Evolutionary conservation across 1,284 basidiomycete species (phyloP).

Genomic region (Ceratobasidium sp.): DNA sequence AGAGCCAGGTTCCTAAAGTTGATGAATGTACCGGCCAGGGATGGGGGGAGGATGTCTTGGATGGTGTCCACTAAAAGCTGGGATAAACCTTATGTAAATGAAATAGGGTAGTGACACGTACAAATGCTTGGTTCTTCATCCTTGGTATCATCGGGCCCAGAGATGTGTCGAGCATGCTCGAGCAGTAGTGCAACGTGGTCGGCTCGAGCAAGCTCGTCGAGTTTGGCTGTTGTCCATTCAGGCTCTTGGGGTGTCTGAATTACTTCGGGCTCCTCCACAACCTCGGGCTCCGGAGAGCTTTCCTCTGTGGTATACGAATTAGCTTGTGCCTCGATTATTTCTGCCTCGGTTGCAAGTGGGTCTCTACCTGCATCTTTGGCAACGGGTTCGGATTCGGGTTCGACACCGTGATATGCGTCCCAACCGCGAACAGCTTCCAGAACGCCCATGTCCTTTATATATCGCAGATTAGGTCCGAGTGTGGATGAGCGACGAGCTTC

Average conservation of each 20-base stretch:
- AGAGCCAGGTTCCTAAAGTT: constrained; percentile 68
- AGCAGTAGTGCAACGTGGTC: constrained; percentile 78
- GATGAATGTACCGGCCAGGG: constrained; percentile 77
- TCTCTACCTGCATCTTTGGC: constrained; percentile 36
- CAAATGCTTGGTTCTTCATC: constrained; percentile 54
- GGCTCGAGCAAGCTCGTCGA: constrained; percentile 69
- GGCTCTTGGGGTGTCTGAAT: constrained; percentile 63
- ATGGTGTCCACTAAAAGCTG: constrained; percentile 75
- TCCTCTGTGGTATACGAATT: constrained; percentile 47
- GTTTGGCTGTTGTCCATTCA: constrained; percentile 55
- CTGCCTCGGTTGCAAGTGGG: constrained; percentile 47
- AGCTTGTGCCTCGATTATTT: constrained; percentile 45
- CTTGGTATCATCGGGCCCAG: constrained; percentile 47
- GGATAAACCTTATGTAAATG: not conserved
- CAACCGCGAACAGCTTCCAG: constrained; percentile 95
- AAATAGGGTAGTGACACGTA: constrained; percentile 51
- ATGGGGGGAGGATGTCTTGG: constrained; percentile 86
- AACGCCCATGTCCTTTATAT: constrained; percentile 97
- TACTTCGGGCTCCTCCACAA: constrained; percentile 56
- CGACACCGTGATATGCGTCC: constrained; percentile 76
- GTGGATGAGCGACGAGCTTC: too few relatives aligned
- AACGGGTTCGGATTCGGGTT: constrained; percentile 36
- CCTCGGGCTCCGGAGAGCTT: constrained; percentile 42
- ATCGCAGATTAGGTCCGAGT: too few relatives aligned
- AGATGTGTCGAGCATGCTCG: constrained; percentile 72